These are phyloP conservation scores for Naganishia onofrii DNA, from an alignment of 768 basidiomycete genomes.

Conservation along the genomic window DNA sequence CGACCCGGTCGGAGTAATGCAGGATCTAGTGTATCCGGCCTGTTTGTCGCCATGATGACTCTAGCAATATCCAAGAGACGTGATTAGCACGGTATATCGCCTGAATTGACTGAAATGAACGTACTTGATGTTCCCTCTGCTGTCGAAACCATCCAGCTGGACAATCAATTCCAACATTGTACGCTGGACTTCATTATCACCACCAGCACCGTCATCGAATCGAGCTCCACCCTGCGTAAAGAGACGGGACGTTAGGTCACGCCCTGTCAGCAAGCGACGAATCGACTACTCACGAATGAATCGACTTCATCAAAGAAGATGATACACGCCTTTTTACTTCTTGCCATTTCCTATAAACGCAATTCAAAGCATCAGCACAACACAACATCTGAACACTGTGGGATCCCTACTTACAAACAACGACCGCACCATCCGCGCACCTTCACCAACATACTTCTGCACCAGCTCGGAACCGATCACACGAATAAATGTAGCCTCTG, in stretches of 20 bases:
- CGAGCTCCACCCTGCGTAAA: slow-evolving; percentile 72
- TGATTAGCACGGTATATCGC: not conserved
- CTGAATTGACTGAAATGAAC: not conserved
- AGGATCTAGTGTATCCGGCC: slow-evolving; percentile 96
- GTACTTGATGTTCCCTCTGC: slow-evolving; percentile 92
- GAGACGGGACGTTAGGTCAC: not conserved
- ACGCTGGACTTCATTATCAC: slow-evolving; percentile 97
- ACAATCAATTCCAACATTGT: slow-evolving; percentile 98
- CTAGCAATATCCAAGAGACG: not conserved
- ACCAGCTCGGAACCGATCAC: slow-evolving; percentile 98
- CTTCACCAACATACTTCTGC: slow-evolving; percentile 99
- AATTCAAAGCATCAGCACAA: too few relatives aligned
- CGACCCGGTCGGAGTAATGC: slow-evolving; percentile 93
- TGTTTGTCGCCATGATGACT: slow-evolving; percentile 97
- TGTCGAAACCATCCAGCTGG: slow-evolving; percentile 97
- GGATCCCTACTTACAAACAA: slow-evolving; percentile 60
- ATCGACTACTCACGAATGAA: slow-evolving; percentile 17
- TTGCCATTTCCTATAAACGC: slow-evolving; percentile 73
- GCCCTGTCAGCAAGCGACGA: not conserved
- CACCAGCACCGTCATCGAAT: slow-evolving; percentile 97
- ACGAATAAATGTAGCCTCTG: slow-evolving; percentile 97
- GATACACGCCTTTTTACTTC: slow-evolving; percentile 97
- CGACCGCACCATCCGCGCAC: slow-evolving; percentile 97
- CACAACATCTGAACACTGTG: not conserved
- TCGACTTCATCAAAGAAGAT: slow-evolving; percentile 99